Evolutionary conservation across 345 rosid genomes (phyloP).

Genomic region (Citrus hindsii): DNA sequence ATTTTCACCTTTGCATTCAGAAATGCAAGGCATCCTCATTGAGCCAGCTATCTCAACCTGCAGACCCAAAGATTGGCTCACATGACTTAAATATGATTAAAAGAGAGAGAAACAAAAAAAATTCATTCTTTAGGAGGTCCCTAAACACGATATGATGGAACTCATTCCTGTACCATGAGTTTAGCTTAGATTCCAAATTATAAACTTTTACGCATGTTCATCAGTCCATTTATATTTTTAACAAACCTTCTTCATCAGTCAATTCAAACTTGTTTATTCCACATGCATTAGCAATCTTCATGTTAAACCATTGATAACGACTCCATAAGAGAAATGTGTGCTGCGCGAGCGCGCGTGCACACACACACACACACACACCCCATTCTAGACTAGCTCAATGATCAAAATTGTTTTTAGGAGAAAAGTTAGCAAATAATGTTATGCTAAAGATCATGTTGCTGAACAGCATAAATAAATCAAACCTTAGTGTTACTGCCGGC

Average conservation of each 20-base stretch:
- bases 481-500: slow-evolving; percentile 9
- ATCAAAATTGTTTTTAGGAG: not conserved
- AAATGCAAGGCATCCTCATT: not conserved
- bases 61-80: not conserved
- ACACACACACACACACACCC: no score
- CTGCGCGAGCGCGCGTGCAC: no score
- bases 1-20: slow-evolving; percentile 31
- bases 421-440: not conserved
- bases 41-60: slow-evolving; percentile 21
- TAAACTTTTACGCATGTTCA: no score
- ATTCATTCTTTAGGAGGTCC: not conserved
- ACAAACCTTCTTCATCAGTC: not conserved
- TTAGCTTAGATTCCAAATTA: not conserved
- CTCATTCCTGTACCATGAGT: not conserved
- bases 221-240: no score
- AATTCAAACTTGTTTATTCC: not conserved
- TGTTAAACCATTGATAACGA: no score
- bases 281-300: not conserved
- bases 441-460: not conserved
- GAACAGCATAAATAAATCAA: not conserved
- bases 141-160: not conserved
- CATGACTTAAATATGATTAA: not conserved
- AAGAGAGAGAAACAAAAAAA: not conserved
- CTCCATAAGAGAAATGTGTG: no score
- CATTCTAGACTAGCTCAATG: not conserved